Evolutionary conservation across 1,139 yeast species (phyloP).

Genomic region (Saccharomyces hybrid): DNA sequence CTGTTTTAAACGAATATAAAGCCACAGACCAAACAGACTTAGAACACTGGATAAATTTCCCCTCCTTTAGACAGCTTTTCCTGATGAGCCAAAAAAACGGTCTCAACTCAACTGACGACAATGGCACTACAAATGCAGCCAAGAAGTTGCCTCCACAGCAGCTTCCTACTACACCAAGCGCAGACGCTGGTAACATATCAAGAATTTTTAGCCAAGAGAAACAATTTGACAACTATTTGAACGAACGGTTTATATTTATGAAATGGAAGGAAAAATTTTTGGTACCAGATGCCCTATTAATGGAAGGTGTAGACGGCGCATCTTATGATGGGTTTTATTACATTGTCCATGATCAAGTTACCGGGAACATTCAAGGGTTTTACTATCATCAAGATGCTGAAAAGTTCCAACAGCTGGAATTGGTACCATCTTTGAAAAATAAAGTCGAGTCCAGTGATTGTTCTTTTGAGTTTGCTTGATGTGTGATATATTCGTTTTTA

Average conservation of each 20-base stretch:
- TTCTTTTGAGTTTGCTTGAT: conserved; percentile 24
- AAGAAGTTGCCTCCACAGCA: background rate
- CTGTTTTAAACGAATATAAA: conserved; percentile 38
- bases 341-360: conserved; percentile 68
- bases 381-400: conserved; percentile 76
- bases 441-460: conserved; percentile 21
- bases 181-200: conserved; percentile 21
- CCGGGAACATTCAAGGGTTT: conserved; percentile 69
- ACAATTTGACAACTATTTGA: conserved; percentile 29
- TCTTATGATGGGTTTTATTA: conserved; percentile 92
- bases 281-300: conserved; percentile 62
- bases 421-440: conserved; percentile 36
- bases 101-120: background rate
- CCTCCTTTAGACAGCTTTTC: conserved; percentile 33
- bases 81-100: conserved; percentile 3
- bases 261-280: conserved; percentile 90
- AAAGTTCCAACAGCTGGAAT: conserved; percentile 61
- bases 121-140: background rate
- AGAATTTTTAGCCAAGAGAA: conserved; percentile 4
- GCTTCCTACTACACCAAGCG: conserved; percentile 25
- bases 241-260: conserved; percentile 63
- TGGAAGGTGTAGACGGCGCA: conserved; percentile 67
- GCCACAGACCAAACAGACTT: conserved; percentile 60
- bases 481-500: background rate
- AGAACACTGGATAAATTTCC: conserved; percentile 81